Base-by-base conservation (phyloP, 208 protist genomes). In the Leishmania martiniquensis region DNA sequence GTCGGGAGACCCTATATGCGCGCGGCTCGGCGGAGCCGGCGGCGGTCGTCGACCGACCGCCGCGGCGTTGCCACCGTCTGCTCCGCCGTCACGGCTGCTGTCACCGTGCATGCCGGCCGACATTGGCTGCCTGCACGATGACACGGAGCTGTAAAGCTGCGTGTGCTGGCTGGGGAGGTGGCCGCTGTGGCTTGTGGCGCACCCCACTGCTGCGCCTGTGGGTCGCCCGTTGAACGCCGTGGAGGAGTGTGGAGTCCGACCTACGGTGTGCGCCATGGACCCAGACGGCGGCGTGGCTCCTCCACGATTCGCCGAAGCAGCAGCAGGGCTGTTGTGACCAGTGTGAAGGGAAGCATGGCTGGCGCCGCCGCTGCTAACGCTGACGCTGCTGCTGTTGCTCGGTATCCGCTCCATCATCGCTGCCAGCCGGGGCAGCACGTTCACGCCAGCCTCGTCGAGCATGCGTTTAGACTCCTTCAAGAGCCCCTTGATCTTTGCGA, bases 381-480 rank as follows among this genome's bases (percentile, higher is more conserved):
- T 57, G 52, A 57, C 29, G 52, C 22, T 57, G 52, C 52, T 57
- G 52, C 52, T 25, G 52, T 3, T n/a, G n/a, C 44, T 25, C 34
- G 70, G 55, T 13, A 83, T 57, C 37, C 70, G 60, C 22, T 80
- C 78, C 4, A 87, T 52, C 39, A 81, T 68, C 15, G 34, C 4
- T 15, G 70, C 70, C 32, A 86, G 69, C 62, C 37, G 39, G 42
- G 62, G 52, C 29, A 80, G 83, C 51, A 89, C 52, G 37, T 83
- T 76, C 29, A 92, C 44, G 44, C 82, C 79, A 25, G 82, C 47
- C 10, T 74, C 66, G 22, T 39, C 68, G 4, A 94, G 80, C 68
- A 92, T 44, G 39, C 47, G n/a, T 57, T 77, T 69, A 45, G 87
- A 80, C 37, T 91, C 87, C 63, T 75, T 63, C 71, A 91, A 57